A percentile compares a stretch with the other conserved stretches of the same genome.
Conservation (phyloP, 208 protist genomes). For the Acanthamoeba sp. region DNA sequence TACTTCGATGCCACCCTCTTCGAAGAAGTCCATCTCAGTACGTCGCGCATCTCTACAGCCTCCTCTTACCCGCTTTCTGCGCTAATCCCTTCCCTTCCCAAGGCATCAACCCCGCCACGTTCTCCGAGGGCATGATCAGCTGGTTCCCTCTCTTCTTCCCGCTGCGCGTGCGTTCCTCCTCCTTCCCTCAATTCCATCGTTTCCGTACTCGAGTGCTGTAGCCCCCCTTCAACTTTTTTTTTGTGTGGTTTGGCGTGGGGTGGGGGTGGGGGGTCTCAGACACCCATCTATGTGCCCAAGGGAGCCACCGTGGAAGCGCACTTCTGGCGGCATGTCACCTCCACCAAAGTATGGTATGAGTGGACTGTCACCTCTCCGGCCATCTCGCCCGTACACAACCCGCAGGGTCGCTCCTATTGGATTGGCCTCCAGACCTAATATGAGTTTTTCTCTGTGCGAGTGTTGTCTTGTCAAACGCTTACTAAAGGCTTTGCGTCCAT, state of each 20-base stretch:
- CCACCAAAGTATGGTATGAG: conserved; percentile 93
- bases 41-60: not conserved
- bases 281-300: conserved; percentile 83
- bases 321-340: conserved; percentile 77
- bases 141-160: conserved; percentile 89
- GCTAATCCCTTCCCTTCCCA: not conserved
- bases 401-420: conserved; percentile 89
- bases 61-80: conserved; percentile 44
- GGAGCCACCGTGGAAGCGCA: conserved; percentile 80
- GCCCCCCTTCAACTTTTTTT: not conserved
- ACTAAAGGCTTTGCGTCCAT: too few relatives aligned
- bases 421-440: conserved; percentile 86
- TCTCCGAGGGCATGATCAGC: conserved; percentile 92
- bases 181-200: not conserved
- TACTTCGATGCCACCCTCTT: conserved; percentile 93
- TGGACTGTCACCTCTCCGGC: conserved; percentile 88
- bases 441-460: too few relatives aligned
- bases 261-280: conserved; percentile 81
- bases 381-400: conserved; percentile 90
- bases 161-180: conserved; percentile 47
- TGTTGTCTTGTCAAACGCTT: too few relatives aligned
- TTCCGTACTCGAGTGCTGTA: not conserved
- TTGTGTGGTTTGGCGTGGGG: too few relatives aligned
- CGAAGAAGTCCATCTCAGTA: conserved; percentile 90
- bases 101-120: conserved; percentile 88